phyloP scores from a whole-genome alignment of 2,329 filamentous ascomycete genomes.

The Cladosporium cucumerinum region DNA sequence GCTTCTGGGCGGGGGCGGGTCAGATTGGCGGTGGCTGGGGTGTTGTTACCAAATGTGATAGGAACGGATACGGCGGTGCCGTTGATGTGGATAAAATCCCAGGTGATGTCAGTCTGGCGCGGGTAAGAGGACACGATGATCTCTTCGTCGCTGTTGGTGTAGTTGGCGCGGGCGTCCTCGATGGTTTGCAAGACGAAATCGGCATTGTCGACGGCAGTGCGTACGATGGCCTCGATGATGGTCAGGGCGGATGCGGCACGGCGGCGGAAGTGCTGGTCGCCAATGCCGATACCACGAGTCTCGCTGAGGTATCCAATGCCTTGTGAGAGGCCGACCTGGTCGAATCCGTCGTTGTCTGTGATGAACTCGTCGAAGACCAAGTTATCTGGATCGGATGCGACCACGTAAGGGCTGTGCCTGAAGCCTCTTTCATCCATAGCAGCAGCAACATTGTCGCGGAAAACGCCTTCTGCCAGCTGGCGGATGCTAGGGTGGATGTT shows the following conservation, averaged over 20 bases:
- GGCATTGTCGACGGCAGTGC: constrained; percentile 33
- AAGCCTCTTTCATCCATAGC: constrained; percentile 29
- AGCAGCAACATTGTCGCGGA: constrained; percentile 33
- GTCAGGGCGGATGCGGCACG: constrained; percentile 33
- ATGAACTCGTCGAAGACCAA: constrained; percentile 28
- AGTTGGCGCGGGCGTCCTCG: constrained; percentile 28
- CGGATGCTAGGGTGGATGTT: constrained; percentile 37
- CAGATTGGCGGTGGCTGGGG: constrained; percentile 35
- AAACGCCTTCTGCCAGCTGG: constrained; percentile 32
- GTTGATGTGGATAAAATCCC: constrained; percentile 34
- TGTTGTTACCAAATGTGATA: constrained; percentile 34
- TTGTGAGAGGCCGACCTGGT: constrained; percentile 37
- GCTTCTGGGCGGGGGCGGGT: constrained; percentile 35
- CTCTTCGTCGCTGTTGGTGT: constrained; percentile 27
- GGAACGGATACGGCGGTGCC: constrained; percentile 35
- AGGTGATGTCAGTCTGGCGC: constrained; percentile 27
- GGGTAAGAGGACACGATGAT: constrained; percentile 35
- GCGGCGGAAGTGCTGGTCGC: constrained; percentile 34
- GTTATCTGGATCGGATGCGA: constrained; percentile 21
- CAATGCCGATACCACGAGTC: constrained; percentile 36
- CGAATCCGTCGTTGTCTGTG: constrained; percentile 35
- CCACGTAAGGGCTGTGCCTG: constrained; percentile 35
- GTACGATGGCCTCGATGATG: constrained; percentile 35
- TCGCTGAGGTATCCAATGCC: constrained; percentile 37
- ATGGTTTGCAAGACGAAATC: constrained; percentile 30